These are phyloP conservation scores for Schizochytrium sp. DNA, from an alignment of 108 stramenopile genomes.

Conservation along the genomic window DNA sequence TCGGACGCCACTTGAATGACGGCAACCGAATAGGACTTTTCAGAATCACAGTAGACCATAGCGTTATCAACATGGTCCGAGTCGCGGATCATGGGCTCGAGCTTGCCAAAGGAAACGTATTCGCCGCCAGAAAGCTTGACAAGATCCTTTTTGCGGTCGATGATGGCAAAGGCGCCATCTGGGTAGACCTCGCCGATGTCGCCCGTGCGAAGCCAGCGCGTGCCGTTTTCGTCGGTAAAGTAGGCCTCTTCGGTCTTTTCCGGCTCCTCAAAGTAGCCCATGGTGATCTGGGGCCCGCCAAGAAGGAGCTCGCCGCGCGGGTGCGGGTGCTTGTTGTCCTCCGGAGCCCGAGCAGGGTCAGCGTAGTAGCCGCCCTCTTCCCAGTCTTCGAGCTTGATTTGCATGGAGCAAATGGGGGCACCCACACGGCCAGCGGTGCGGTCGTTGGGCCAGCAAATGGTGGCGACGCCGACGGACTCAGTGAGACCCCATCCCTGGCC, in stretches of 20 bases:
- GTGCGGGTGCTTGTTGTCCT: background rate
- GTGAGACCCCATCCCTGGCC: conserved; percentile 28
- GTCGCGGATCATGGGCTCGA: background rate
- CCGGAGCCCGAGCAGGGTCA: background rate
- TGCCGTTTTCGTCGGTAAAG: background rate
- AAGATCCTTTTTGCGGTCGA: conserved; percentile 62
- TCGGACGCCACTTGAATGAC: background rate
- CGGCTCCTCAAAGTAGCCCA: conserved; percentile 21
- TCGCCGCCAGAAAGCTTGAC: conserved; percentile 40
- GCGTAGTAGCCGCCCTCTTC: conserved; percentile 24
- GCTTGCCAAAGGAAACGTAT: background rate
- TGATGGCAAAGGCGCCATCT: conserved; percentile 15
- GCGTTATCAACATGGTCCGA: background rate
- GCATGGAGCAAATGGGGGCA: background rate
- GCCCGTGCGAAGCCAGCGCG: conserved; percentile 22
- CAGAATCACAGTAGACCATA: conserved; percentile 11
- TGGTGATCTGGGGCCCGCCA: background rate
- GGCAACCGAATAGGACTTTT: background rate
- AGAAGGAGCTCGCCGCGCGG: background rate
- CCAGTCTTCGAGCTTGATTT: conserved; percentile 29
- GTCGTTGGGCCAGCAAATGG: conserved; percentile 7
- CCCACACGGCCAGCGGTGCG: background rate
- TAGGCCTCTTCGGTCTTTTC: conserved; percentile 24
- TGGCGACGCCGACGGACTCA: conserved; percentile 20
- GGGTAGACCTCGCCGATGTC: conserved; percentile 19